A percentile compares a stretch with the other conserved stretches of the same genome.
phyloP scores from a whole-genome alignment of 2,329 filamentous ascomycete species.

The Claviceps monticola region DNA sequence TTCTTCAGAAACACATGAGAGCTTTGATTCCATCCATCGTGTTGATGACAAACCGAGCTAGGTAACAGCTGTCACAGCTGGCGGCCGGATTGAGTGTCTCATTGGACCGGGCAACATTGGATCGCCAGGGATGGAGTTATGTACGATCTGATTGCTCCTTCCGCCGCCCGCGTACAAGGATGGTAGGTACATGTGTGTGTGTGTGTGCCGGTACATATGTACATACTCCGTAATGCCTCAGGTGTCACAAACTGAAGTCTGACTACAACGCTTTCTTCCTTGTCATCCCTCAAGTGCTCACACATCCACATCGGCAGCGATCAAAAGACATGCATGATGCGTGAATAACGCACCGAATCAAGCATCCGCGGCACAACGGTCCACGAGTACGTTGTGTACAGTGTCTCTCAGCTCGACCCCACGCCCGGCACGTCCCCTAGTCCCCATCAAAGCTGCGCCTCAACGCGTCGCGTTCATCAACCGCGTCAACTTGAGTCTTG shows the following conservation, averaged over 20 bases:
- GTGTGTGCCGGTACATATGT: too few species aligned
- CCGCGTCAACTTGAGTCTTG: background rate
- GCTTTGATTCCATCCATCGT: background rate
- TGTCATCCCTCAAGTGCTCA: background rate
- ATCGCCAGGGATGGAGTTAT: background rate
- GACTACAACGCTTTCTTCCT: background rate
- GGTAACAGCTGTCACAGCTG: background rate
- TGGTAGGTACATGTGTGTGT: too few species aligned
- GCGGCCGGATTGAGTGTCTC: background rate
- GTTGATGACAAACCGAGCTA: background rate
- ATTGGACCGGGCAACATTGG: background rate
- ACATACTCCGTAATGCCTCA: background rate
- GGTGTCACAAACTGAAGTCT: background rate
- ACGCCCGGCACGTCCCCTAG: background rate
- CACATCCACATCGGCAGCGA: slow-evolving; percentile 1
- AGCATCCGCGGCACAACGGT: background rate
- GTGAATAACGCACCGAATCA: background rate
- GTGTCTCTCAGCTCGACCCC: slow-evolving; percentile 1
- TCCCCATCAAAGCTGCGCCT: background rate
- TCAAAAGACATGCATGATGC: slow-evolving; percentile 1
- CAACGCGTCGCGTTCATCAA: background rate
- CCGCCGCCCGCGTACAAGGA: too few species aligned
- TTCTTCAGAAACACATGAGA: background rate
- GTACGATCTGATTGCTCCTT: slow-evolving; percentile 1
- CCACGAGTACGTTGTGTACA: background rate